Percentiles rank a stretch among this genome's conserved stretches.
Evolutionary conservation across 163 green algal genomes (phyloP).

Genomic region (Prototheca cutis): DNA sequence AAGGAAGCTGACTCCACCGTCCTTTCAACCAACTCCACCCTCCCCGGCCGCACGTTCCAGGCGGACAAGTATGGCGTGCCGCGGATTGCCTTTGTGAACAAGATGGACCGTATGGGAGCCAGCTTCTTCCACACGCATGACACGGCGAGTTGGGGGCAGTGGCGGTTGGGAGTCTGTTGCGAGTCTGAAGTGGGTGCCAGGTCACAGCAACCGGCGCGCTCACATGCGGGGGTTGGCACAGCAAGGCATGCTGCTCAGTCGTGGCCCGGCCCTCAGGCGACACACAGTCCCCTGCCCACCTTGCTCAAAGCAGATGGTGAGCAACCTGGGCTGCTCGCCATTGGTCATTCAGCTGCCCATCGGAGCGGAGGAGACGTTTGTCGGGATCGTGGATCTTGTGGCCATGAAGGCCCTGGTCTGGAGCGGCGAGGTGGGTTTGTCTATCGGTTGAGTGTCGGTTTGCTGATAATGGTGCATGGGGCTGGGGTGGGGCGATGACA

Average conservation of each 20-base stretch:
- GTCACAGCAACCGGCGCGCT: no score
- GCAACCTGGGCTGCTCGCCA: conserved; percentile 73
- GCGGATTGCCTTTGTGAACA: conserved; percentile 98
- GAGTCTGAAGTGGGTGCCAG: no score
- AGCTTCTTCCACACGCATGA: conserved; percentile 82
- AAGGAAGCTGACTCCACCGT: no score
- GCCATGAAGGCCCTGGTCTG: conserved; percentile 92
- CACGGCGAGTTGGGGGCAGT: conserved; percentile 52
- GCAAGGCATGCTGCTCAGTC: no score
- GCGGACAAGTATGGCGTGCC: conserved; percentile 78
- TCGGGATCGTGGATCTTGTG: conserved; percentile 87
- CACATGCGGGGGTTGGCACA: no score
- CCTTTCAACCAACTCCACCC: no score
- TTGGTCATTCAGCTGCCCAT: conserved; percentile 87
- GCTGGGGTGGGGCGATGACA: no score
- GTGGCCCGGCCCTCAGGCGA: no score
- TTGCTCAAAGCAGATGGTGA: conserved; percentile 39
- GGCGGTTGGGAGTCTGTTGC: not conserved
- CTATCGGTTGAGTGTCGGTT: no score
- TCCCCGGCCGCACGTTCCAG: not conserved
- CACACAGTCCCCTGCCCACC: no score
- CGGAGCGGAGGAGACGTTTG: conserved; percentile 30
- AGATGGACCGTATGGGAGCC: conserved; percentile 98
- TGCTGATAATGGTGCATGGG: no score
- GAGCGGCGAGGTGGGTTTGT: conserved; percentile 49